Conservation (phyloP, 2,329 filamentous ascomycete species). For the Decorospora gaudefroyi region DNA sequence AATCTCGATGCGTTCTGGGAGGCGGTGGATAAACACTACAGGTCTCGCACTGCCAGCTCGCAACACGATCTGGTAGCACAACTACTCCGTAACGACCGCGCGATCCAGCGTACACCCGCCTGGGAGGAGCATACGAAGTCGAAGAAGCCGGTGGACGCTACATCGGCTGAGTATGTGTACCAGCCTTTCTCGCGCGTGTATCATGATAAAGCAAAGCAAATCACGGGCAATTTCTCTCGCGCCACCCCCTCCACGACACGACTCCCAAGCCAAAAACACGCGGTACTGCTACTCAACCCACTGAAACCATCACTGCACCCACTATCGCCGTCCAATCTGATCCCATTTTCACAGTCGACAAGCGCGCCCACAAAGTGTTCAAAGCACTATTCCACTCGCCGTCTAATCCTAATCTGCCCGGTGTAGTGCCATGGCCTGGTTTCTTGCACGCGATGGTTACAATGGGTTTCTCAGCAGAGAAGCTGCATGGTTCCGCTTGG, state of each 20-base stretch:
- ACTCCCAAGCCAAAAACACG: slow-evolving; percentile 17
- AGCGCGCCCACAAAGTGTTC: slow-evolving; percentile 51
- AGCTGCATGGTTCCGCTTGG: slow-evolving; percentile 66
- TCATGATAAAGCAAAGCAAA: slow-evolving; percentile 12
- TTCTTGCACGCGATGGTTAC: slow-evolving; percentile 59
- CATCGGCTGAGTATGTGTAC: slow-evolving; percentile 5
- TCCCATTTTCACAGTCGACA: slow-evolving; percentile 16
- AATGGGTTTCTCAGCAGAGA: slow-evolving; percentile 59
- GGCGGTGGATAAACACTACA: slow-evolving; percentile 40
- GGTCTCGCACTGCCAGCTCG: slow-evolving; percentile 7
- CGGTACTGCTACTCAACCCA: slow-evolving; percentile 1
- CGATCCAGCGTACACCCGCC: slow-evolving; percentile 55
- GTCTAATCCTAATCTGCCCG: slow-evolving; percentile 45
- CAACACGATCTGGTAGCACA: slow-evolving; percentile 13
- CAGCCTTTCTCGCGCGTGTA: slow-evolving; percentile 15
- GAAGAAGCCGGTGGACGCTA: neutral
- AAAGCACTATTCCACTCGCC: slow-evolving; percentile 49
- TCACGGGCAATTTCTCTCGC: slow-evolving; percentile 13
- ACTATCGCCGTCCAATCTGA: slow-evolving; percentile 17
- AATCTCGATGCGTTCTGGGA: slow-evolving; percentile 56
- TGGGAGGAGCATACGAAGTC: slow-evolving; percentile 50
- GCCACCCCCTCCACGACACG: slow-evolving; percentile 2
- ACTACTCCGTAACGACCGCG: slow-evolving; percentile 39
- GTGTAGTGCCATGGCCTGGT: slow-evolving; percentile 60
- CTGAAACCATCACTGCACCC: neutral